Evolutionary conservation across 1,284 basidiomycete species (phyloP), one percentile per base, ranked within the genome.

Genomic region (Cerrena zonata): DNA sequence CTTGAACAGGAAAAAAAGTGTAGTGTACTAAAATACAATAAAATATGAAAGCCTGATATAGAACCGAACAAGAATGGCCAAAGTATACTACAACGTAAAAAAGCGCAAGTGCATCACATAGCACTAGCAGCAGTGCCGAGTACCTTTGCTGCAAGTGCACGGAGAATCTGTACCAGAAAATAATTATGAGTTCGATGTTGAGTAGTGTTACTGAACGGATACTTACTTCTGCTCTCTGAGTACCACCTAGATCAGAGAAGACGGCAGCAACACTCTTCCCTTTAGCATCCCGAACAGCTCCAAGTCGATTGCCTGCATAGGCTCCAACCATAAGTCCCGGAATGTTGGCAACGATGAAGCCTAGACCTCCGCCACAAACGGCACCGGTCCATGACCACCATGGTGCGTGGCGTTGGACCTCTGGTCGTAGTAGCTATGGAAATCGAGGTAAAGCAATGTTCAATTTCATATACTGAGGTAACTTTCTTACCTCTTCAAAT

Each of bases 181-280:
- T 23, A 58, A 56, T 25, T 53, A 23, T 62, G 56, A 45, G 59
- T 48, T 30, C 15, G 39, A 22, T 34, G 40, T 47, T 19, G 51
- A 58, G n/a, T 10, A 49, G 24, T 48, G 45, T 21, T 45, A 23
- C 36, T 40, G 37, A 43, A 34, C 13, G 44, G 45, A 13, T 18
- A 59, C 75, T 51, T 58, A 90, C 91, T 80, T 94, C 88, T 34
- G 94, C 91, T 65, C 91, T 94, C 75, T 95, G 89, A 47, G 74
- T 74, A 2, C 82, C 79, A 15, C 83, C 86, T 12, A 97, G 76
- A 24, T 86, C 77, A 44, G 77, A 72, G 67, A 99, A 99, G n/a
- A 98, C 95, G 18, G 86, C 77, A 10, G 89, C 91, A 21, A 96
- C 92, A 55, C 85, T 86, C 75, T 91, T 92, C 15, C 87, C 93